Conservation (phyloP, 164 flowering plant genomes). For the grape (Vitis vinifera) region DNA sequence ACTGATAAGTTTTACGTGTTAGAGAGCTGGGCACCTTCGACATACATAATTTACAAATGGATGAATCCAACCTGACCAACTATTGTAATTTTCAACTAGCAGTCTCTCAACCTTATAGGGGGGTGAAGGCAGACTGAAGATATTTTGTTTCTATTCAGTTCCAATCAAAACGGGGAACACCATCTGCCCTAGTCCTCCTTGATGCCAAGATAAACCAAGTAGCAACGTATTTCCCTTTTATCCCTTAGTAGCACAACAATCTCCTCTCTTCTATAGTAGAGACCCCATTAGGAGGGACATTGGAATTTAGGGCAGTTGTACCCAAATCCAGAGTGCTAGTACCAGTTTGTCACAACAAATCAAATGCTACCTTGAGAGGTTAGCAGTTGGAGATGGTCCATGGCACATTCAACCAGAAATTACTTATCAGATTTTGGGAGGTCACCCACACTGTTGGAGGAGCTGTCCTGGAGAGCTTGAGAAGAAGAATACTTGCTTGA, state of each 20-base stretch:
- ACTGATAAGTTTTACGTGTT: too few relatives aligned
- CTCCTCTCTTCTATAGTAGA: background rate
- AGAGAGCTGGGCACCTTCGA: too few relatives aligned
- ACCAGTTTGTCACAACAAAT: background rate
- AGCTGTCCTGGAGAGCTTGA: conserved; percentile 50
- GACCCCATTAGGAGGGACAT: background rate
- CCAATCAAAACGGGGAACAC: background rate
- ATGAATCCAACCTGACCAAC: too few relatives aligned
- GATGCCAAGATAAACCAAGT: background rate
- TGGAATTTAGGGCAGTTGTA: background rate
- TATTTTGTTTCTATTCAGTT: background rate
- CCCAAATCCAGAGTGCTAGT: background rate
- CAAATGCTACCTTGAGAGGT: background rate
- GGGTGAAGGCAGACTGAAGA: background rate
- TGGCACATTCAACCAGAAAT: background rate
- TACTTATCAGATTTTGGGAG: conserved; percentile 30
- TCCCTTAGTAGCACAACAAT: background rate
- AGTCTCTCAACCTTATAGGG: background rate
- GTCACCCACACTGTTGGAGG: conserved; percentile 61
- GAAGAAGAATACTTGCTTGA: conserved; percentile 71
- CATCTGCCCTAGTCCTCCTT: background rate
- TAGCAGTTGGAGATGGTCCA: background rate
- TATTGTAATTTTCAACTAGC: too few relatives aligned
- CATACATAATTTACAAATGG: too few relatives aligned
- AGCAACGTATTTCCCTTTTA: background rate